Conservation (phyloP, 1,284 basidiomycete species). For the Coniophora puteana region DNA sequence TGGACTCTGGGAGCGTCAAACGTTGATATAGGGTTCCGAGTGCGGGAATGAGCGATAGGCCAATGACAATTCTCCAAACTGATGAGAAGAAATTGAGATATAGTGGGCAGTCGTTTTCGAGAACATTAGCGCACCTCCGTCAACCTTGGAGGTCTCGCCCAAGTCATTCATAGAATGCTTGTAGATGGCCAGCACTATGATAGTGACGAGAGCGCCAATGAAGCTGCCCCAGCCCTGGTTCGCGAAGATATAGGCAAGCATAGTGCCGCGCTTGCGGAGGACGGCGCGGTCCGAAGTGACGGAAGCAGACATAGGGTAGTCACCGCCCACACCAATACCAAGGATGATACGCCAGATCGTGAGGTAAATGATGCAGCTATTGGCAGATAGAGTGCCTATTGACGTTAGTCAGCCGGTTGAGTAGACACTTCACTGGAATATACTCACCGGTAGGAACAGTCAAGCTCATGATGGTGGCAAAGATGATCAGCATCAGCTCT, state of each 20-base stretch:
- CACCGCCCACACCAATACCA: constrained; percentile 77
- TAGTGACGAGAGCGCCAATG: constrained; percentile 59
- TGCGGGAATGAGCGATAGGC: constrained; percentile 53
- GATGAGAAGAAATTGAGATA: constrained; percentile 34
- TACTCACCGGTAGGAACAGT: constrained; percentile 41
- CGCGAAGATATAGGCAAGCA: constrained; percentile 73
- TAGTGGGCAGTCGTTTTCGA: too few species aligned
- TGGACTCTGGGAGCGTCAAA: constrained; percentile 69
- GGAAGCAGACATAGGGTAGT: constrained; percentile 80
- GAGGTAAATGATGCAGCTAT: constrained; percentile 54
- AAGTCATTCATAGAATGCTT: constrained; percentile 57
- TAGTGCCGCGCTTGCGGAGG: constrained; percentile 66
- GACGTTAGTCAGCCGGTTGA: not conserved
- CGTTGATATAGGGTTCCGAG: constrained; percentile 68
- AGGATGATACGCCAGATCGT: constrained; percentile 67
- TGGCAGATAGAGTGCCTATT: constrained; percentile 38
- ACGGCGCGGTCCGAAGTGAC: constrained; percentile 68
- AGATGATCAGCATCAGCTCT: constrained; percentile 75
- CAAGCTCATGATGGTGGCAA: constrained; percentile 63
- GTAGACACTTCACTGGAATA: constrained; percentile 1
- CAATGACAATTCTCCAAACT: constrained; percentile 51
- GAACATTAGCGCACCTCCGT: constrained; percentile 46
- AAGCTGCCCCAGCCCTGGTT: constrained; percentile 78
- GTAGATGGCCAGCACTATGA: constrained; percentile 70
- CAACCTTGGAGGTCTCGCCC: constrained; percentile 57